phyloP scores from a whole-genome alignment of 495 filamentous ascomycete genomes.

The Penicillium roqueforti region DNA sequence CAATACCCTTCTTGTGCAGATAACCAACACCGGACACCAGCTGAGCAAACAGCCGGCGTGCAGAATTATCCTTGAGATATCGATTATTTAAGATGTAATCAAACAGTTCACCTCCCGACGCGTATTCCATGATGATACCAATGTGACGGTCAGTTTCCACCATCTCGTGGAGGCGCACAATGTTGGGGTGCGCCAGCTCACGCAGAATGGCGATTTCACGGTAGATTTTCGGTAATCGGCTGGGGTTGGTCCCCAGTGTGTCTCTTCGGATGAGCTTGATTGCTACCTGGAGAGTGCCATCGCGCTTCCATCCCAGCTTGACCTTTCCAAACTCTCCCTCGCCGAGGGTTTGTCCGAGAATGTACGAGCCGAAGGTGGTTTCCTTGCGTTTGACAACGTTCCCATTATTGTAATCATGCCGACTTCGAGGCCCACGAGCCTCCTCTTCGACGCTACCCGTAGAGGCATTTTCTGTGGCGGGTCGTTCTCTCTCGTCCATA shows the following conservation, averaged over 20 bases:
- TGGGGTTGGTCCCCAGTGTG: slow-evolving; percentile 77
- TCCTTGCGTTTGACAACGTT: slow-evolving; percentile 59
- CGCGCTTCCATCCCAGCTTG: slow-evolving; percentile 98
- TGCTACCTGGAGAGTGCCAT: slow-evolving; percentile 89
- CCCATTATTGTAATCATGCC: slow-evolving; percentile 68
- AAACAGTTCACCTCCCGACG: slow-evolving; percentile 95
- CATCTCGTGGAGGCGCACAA: slow-evolving; percentile 97
- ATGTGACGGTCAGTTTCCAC: slow-evolving; percentile 94
- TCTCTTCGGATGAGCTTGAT: slow-evolving; percentile 97
- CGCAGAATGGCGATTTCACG: slow-evolving; percentile 89
- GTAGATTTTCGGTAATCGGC: slow-evolving; percentile 90
- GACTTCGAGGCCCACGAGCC: slow-evolving; percentile 58
- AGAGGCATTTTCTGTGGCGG: slow-evolving; percentile 51
- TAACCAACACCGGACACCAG: slow-evolving; percentile 96
- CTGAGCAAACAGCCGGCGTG: slow-evolving; percentile 89
- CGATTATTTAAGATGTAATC: slow-evolving; percentile 97
- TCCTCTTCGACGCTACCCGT: slow-evolving; percentile 58
- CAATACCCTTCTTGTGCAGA: slow-evolving; percentile 98
- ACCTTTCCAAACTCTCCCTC: slow-evolving; percentile 99
- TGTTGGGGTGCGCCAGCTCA: slow-evolving; percentile 88
- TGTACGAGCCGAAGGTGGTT: slow-evolving; percentile 89
- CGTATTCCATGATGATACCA: slow-evolving; percentile 97
- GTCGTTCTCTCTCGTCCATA: slow-evolving; percentile 73
- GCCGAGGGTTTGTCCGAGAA: slow-evolving; percentile 92
- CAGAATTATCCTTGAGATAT: slow-evolving; percentile 89